Conservation (phyloP, 2,329 filamentous ascomycete species). For the Alternaria gaisen region DNA sequence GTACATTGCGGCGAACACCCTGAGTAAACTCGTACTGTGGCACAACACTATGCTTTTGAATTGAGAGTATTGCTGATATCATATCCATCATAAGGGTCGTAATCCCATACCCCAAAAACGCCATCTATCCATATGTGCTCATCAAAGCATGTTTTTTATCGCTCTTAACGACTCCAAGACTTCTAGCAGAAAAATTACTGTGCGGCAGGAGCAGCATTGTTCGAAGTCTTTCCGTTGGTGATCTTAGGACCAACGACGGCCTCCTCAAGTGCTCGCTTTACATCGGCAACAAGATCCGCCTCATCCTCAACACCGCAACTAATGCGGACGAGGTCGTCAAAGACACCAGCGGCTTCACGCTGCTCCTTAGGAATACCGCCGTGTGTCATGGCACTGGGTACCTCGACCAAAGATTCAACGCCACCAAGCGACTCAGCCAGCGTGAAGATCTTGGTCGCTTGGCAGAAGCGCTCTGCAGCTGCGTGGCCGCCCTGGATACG, state of each 20-base stretch:
- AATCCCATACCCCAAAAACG: neutral
- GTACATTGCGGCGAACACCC: neutral
- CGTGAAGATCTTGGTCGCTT: slow-evolving; percentile 87
- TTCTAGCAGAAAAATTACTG: neutral
- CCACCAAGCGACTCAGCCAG: slow-evolving; percentile 92
- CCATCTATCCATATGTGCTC: slow-evolving; percentile 4
- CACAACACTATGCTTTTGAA: neutral
- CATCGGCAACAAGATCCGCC: slow-evolving; percentile 82
- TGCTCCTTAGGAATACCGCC: slow-evolving; percentile 91
- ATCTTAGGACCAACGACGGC: slow-evolving; percentile 67
- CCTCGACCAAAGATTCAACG: slow-evolving; percentile 89
- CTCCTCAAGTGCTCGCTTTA: slow-evolving; percentile 81
- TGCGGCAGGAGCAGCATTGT: neutral
- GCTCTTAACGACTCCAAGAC: neutral
- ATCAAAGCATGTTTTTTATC: neutral
- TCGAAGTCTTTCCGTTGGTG: slow-evolving; percentile 24
- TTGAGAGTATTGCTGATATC: slow-evolving; percentile 1
- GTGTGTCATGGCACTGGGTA: slow-evolving; percentile 96
- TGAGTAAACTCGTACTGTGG: neutral
- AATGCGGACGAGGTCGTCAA: slow-evolving; percentile 90
- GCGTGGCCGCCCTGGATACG: slow-evolving; percentile 85
- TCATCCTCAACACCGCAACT: slow-evolving; percentile 95
- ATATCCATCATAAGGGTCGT: neutral
- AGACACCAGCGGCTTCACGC: slow-evolving; percentile 91
- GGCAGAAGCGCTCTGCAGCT: slow-evolving; percentile 92